phyloP scores from a whole-genome alignment of 176 grass and related monocot species.

The Leersia perrieri region DNA sequence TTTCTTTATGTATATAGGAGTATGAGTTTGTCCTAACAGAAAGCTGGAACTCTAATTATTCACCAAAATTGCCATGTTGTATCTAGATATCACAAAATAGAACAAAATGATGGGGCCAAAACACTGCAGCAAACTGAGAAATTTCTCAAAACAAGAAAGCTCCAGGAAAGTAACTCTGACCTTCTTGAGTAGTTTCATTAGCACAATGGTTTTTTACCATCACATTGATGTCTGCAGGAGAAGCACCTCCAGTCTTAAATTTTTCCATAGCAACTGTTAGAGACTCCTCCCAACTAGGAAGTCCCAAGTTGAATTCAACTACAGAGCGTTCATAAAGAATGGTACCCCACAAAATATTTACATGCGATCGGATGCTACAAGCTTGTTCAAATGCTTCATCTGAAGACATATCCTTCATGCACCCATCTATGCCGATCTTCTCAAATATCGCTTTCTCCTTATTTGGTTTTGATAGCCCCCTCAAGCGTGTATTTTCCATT shows the following conservation, averaged over 20 bases:
- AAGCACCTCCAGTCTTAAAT: constrained; percentile 65
- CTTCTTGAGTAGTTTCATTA: constrained; percentile 71
- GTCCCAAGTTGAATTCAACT: constrained; percentile 66
- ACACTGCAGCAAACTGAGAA: not conserved
- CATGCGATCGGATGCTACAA: constrained; percentile 54
- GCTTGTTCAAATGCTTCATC: constrained; percentile 59
- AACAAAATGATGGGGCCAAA: not conserved
- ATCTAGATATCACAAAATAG: not conserved
- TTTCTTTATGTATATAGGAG: not conserved
- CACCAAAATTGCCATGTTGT: not conserved
- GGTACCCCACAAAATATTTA: constrained; percentile 78
- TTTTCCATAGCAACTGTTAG: constrained; percentile 62
- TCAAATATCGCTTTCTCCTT: constrained; percentile 45
- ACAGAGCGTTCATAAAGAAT: constrained; percentile 78
- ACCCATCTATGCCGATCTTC: constrained; percentile 50
- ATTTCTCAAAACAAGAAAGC: not conserved
- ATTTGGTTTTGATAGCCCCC: constrained; percentile 45
- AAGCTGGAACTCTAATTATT: not conserved
- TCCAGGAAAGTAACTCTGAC: constrained; percentile 8
- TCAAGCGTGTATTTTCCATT: constrained; percentile 47
- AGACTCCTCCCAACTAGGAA: constrained; percentile 66
- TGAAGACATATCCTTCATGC: constrained; percentile 36
- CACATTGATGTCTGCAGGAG: constrained; percentile 49
- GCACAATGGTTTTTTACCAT: constrained; percentile 71
- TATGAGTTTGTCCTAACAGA: not conserved